phyloP scores from a whole-genome alignment of 2,329 filamentous ascomycete genomes.

The Didymella glomerata region DNA sequence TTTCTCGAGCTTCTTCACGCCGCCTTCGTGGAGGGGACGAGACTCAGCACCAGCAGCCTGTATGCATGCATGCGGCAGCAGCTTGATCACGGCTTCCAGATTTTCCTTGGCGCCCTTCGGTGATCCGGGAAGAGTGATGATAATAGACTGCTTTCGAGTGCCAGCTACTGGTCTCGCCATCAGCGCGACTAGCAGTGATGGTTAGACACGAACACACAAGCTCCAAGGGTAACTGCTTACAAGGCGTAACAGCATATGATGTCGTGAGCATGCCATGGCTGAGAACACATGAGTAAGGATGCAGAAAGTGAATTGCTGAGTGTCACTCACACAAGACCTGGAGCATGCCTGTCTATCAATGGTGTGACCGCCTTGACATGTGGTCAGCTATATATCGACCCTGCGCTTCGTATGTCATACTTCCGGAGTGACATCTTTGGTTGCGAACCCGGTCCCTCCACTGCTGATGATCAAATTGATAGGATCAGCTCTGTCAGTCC shows the following conservation, averaged over 20 bases:
- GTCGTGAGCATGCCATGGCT: conserved; percentile 91
- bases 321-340: conserved; percentile 75
- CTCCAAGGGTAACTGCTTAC: conserved; percentile 63
- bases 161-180: conserved; percentile 96
- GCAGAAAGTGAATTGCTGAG: background rate
- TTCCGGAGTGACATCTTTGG: conserved; percentile 87
- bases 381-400: conserved; percentile 20
- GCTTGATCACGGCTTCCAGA: conserved; percentile 83
- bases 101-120: conserved; percentile 97
- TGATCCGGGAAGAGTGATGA: conserved; percentile 90
- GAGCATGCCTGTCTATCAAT: conserved; percentile 83
- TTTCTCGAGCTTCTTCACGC: conserved; percentile 81
- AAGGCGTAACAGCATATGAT: conserved; percentile 86
- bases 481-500: conserved; percentile 70
- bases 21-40: conserved; percentile 78
- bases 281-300: conserved; percentile 23
- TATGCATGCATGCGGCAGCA: conserved; percentile 93
- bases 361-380: conserved; percentile 72
- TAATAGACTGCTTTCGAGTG: conserved; percentile 79
- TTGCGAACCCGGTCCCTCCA: conserved; percentile 91
- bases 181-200: conserved; percentile 74
- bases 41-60: conserved; percentile 88
- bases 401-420: conserved; percentile 54
- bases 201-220: conserved; percentile 27
- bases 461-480: conserved; percentile 86